Percentiles rank a stretch among this genome's conserved stretches.
Conservation (phyloP, 768 basidiomycete species). For the Dictyophora rubrovolvata region DNA sequence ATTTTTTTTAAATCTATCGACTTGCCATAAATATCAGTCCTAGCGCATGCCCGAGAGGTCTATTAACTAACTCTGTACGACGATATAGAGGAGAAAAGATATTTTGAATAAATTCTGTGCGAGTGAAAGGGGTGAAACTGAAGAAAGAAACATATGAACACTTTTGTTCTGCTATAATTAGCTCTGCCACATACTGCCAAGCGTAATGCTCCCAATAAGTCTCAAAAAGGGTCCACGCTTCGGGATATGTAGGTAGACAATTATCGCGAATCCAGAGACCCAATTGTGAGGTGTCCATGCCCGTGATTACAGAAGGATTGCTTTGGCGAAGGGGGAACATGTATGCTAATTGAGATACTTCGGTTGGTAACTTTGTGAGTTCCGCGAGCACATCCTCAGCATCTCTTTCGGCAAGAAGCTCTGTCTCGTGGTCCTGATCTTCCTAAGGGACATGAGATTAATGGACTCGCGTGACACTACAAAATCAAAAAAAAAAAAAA, state of each 20-base stretch:
- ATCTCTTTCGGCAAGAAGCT: neutral
- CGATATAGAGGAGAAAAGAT: conserved; percentile 5
- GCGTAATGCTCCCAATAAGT: conserved; percentile 9
- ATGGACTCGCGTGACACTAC: neutral
- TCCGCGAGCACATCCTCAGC: neutral
- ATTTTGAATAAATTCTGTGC: conserved; percentile 2
- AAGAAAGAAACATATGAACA: neutral
- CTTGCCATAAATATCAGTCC: conserved; percentile 3
- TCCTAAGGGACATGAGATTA: neutral
- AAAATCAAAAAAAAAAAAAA: neutral
- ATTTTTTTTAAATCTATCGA: neutral
- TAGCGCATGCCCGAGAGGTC: conserved; percentile 1
- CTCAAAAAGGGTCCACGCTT: conserved; percentile 4
- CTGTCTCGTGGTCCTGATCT: neutral
- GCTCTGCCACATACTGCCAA: neutral
- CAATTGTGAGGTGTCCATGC: neutral
- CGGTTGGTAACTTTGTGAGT: neutral
- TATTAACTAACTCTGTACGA: neutral
- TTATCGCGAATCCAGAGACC: conserved; percentile 5
- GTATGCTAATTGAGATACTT: conserved; percentile 2
- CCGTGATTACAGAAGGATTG: neutral
- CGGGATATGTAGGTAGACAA: neutral
- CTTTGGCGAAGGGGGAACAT: conserved; percentile 1
- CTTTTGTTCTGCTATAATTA: neutral
- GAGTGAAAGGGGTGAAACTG: conserved; percentile 4